These are phyloP conservation scores for Globomyces sp. DNA, from an alignment of 371 early-diverging fungal species.

Conservation along the genomic window DNA sequence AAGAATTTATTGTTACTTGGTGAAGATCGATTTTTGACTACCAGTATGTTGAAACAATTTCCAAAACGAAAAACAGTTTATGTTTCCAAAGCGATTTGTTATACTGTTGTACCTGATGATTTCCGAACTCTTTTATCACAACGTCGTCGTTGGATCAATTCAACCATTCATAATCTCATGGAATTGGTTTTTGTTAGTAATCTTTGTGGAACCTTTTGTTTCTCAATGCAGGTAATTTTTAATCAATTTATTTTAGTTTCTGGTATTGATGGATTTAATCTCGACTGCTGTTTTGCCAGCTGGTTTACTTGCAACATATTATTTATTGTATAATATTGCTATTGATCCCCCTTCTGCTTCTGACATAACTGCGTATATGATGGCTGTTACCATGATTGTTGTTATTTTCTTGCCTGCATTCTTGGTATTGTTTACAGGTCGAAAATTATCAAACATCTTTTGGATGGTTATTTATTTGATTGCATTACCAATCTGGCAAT, in stretches of 20 bases:
- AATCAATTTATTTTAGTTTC: slow-evolving; percentile 48
- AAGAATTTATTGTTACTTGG: slow-evolving; percentile 66
- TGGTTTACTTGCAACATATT: slow-evolving; percentile 62
- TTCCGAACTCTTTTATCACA: slow-evolving; percentile 92
- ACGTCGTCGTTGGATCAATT: slow-evolving; percentile 96
- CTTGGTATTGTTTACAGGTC: slow-evolving; percentile 49
- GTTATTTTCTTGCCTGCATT: slow-evolving; percentile 53
- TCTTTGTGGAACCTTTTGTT: slow-evolving; percentile 95
- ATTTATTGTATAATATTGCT: slow-evolving; percentile 68
- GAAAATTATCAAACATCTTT: slow-evolving; percentile 51
- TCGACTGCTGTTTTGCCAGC: slow-evolving; percentile 72
- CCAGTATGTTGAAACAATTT: slow-evolving; percentile 98
- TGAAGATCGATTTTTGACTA: slow-evolving; percentile 76
- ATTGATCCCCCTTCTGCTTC: slow-evolving; percentile 14
- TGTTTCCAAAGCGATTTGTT: slow-evolving; percentile 92
- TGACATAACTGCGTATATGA: slow-evolving; percentile 28
- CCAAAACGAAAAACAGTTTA: slow-evolving; percentile 97
- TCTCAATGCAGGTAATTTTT: slow-evolving; percentile 76
- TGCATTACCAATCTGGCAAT: slow-evolving; percentile 48
- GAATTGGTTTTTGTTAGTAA: slow-evolving; percentile 82
- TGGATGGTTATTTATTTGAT: slow-evolving; percentile 57
- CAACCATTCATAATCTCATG: slow-evolving; percentile 95
- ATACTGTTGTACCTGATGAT: slow-evolving; percentile 96
- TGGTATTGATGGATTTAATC: slow-evolving; percentile 81
- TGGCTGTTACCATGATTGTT: slow-evolving; percentile 39